These are phyloP conservation scores for Phoenix dactylifera DNA, from an alignment of 176 grass and related monocot species.

Conservation along the genomic window DNA sequence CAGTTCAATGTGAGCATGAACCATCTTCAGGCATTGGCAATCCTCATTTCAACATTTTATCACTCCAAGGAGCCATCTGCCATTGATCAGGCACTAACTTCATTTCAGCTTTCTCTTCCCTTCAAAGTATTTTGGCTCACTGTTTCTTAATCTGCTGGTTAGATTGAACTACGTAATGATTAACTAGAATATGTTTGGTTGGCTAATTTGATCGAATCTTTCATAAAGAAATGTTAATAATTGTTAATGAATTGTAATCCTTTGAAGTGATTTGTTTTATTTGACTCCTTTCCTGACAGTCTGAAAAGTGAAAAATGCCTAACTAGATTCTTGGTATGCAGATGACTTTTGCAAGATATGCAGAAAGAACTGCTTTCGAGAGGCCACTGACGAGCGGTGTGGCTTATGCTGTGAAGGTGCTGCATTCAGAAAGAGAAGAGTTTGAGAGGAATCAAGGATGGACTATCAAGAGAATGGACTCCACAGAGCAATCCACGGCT, in stretches of 20 bases:
- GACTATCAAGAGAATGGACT: conserved; percentile 95
- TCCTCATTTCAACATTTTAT: conserved; percentile 92
- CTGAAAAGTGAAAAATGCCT: neutral
- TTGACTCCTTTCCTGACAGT: no score
- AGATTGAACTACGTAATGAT: no score
- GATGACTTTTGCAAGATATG: conserved; percentile 83
- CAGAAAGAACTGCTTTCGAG: conserved; percentile 97
- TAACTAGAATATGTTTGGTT: no score
- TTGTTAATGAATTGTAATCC: neutral
- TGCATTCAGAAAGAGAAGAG: conserved; percentile 65
- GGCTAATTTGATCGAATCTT: no score
- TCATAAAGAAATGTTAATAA: no score
- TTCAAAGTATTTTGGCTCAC: no score
- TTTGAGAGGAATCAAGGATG: conserved; percentile 88
- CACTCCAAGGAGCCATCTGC: conserved; percentile 73
- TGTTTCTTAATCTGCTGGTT: no score
- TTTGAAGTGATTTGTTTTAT: no score
- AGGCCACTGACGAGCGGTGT: conserved; percentile 96
- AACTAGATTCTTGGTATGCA: conserved; percentile 22
- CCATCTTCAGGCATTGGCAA: conserved; percentile 92
- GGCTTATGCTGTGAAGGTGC: conserved; percentile 79
- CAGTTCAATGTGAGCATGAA: conserved; percentile 99
- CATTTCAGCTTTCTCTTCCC: neutral
- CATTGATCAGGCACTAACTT: conserved; percentile 64
- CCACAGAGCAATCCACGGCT: conserved; percentile 43